These are phyloP conservation scores for Rhynchospora tenuis DNA, from an alignment of 176 grass and related monocot species.

Conservation along the genomic window DNA sequence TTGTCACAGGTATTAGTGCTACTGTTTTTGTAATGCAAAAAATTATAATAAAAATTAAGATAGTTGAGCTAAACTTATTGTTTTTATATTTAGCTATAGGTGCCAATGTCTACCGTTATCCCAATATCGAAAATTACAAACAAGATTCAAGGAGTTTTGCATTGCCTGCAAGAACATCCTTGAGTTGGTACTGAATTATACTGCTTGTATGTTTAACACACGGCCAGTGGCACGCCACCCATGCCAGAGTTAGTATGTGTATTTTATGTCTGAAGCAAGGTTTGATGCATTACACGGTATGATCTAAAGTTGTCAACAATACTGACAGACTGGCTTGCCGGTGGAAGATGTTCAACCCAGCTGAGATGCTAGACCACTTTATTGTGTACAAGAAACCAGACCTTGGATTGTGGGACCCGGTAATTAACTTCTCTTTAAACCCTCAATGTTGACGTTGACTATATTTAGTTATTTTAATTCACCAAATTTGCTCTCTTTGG, in stretches of 20 bases:
- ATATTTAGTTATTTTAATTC: not conserved
- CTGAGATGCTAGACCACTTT: conserved; percentile 61
- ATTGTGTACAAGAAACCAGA: conserved; percentile 82
- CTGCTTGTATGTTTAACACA: conserved; percentile 88
- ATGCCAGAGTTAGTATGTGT: conserved; percentile 77
- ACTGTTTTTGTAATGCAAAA: too few relatives aligned
- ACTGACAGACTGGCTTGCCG: conserved; percentile 62
- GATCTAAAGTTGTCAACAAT: conserved; percentile 41
- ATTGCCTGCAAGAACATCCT: conserved; percentile 80
- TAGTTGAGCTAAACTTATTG: too few relatives aligned
- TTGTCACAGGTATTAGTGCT: too few relatives aligned
- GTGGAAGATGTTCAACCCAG: conserved; percentile 77
- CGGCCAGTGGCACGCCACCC: conserved; percentile 66
- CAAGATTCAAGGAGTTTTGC: too few relatives aligned
- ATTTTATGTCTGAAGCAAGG: conserved; percentile 50
- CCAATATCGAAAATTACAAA: too few relatives aligned
- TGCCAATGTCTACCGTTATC: too few relatives aligned
- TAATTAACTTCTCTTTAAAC: conserved; percentile 20
- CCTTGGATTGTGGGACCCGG: conserved; percentile 68
- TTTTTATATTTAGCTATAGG: too few relatives aligned
- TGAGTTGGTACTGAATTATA: conserved; percentile 97
- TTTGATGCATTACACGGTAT: conserved; percentile 51
- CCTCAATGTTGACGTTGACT: not conserved
- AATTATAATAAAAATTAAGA: too few relatives aligned
- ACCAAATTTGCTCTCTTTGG: not conserved